These are phyloP conservation scores for Aspergillus incahuasiensis DNA, from an alignment of 495 filamentous ascomycete genomes.

Conservation along the genomic window DNA sequence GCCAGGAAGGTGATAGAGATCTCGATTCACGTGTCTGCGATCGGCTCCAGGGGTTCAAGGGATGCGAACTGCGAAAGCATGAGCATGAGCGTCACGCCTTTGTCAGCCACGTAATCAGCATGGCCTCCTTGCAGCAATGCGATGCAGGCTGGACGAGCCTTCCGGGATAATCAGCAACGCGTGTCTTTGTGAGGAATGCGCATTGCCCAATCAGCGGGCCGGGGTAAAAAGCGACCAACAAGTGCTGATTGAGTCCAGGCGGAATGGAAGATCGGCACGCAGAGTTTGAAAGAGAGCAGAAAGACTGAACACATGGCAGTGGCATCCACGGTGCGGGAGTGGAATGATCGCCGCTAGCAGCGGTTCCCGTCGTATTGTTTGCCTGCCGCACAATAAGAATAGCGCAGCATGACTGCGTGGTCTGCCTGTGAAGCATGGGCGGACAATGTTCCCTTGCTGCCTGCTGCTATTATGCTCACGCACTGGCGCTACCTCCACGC, in stretches of 20 bases:
- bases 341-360: conserved; percentile 26
- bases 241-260: no score
- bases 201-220: no score
- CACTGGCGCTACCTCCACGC: not conserved
- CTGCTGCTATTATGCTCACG: not conserved
- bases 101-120: conserved; percentile 15
- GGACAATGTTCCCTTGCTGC: not conserved
- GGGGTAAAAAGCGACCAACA: no score
- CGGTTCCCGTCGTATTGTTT: conserved; percentile 12
- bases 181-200: conserved; percentile 1
- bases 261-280: not conserved
- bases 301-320: conserved; percentile 25
- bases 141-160: not conserved
- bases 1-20: conserved; percentile 7
- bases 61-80: conserved; percentile 19
- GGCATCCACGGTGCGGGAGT: conserved; percentile 19
- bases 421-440: not conserved
- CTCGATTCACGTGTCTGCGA: conserved; percentile 27
- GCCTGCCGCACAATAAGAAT: not conserved
- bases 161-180: not conserved
- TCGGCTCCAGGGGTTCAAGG: conserved; percentile 26
- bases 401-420: not conserved
- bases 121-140: not conserved
- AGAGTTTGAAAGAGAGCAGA: not conserved
- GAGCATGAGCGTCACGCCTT: not conserved